Conservation (phyloP, 1,139 yeast genomes). For the Debaryomyces subglobosus region DNA sequence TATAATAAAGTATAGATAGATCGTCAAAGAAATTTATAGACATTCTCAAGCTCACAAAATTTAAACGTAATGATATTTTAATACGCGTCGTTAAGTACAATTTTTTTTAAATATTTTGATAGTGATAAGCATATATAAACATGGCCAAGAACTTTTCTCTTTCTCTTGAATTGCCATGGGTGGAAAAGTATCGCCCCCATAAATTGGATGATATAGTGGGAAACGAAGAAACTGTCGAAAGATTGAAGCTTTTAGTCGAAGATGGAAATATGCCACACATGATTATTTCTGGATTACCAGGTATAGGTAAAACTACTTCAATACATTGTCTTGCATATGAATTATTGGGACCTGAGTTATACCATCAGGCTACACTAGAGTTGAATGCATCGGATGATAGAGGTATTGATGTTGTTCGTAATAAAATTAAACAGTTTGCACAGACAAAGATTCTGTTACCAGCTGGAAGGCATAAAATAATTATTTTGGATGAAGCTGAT, state of each 20-base stretch:
- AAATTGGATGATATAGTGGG: conserved; percentile 86
- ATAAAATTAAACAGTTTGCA: conserved; percentile 53
- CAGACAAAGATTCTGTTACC: conserved; percentile 75
- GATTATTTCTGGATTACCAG: conserved; percentile 93
- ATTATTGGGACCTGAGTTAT: conserved; percentile 67
- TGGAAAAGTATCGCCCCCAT: conserved; percentile 90
- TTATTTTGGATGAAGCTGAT: conserved; percentile 93
- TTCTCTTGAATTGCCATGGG: conserved; percentile 65
- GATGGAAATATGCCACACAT: conserved; percentile 98
- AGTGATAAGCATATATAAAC: not conserved
- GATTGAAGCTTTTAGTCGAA: conserved; percentile 79
- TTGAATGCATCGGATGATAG: conserved; percentile 58
- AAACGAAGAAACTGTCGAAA: conserved; percentile 84
- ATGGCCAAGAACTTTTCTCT: conserved; percentile 27
- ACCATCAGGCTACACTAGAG: conserved; percentile 85
- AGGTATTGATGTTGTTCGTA: conserved; percentile 53
- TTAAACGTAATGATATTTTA: not conserved
- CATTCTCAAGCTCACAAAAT: not conserved
- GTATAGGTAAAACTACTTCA: conserved; percentile 96
- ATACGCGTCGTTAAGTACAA: conserved; percentile 10
- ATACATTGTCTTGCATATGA: conserved; percentile 89
- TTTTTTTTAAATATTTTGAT: not conserved
- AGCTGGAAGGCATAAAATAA: conserved; percentile 73
- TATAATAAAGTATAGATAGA: not conserved
- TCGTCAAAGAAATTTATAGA: not conserved